Base-by-base conservation (phyloP, 176 grass and related monocot species). In the Paspalum notatum region DNA sequence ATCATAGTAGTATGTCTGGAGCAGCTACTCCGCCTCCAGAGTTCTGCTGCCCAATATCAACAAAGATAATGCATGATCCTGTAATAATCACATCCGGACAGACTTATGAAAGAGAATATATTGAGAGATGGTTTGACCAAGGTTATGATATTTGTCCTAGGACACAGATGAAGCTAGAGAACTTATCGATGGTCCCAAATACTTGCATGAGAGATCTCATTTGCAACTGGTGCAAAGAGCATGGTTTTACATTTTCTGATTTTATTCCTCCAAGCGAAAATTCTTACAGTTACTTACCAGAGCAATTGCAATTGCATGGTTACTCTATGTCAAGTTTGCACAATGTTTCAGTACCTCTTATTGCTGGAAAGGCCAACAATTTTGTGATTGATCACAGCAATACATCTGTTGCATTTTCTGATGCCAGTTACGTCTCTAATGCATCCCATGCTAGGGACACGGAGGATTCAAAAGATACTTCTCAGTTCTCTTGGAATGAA, bases 41-140 rank as follows among this genome's bases (percentile, higher is more conserved):
- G 90, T 88, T 95, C 57, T 87, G 83, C 69, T 99, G 96, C 89
- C 96, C 96, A 54, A 86, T 95, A 80, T 99, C 96, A 86, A 86
- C 82, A 57, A 90, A 75, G 68, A 43, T 99, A 76, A 99, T 99
- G 96, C 66, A 75, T 73, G 86, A 99, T 88, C 96, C 96, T 69
- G 96, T 99, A 24, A 87, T 95, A 87, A 95, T 95, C 91, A 66
- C 86, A 69, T 95, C 96, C 60, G 92, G 96, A 76, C 92, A 90
- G 86, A 99, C 96, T 74, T 99, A 88, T 70, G 96, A 99, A 89
- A 93, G 90, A 75, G 78, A 86, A 75, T 85, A 73, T 59, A 99
- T 99, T 45, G 84, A 95, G 71, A 99, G 87, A 71, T 99, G 96
- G 96, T 99, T 99, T 74, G 68, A 65, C 72, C 86, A 95, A 75